Evolutionary conservation across 2,329 filamentous ascomycete genomes (phyloP).

Genomic region (Paraconiothyrium sp.): DNA sequence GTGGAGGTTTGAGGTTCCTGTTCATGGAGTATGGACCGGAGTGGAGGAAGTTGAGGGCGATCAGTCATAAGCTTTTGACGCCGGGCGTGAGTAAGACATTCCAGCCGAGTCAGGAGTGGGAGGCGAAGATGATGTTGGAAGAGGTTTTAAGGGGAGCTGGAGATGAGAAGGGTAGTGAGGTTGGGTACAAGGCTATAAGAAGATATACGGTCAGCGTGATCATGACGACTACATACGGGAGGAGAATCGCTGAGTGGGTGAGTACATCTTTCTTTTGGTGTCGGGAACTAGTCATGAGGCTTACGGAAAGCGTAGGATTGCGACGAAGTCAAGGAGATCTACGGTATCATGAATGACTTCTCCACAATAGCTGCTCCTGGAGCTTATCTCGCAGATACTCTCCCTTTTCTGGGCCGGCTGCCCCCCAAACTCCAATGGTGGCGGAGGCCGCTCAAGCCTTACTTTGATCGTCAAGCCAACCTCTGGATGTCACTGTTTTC

Average conservation of each 20-base stretch:
- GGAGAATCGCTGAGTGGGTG: slow-evolving; percentile 44
- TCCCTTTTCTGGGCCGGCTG: slow-evolving; percentile 40
- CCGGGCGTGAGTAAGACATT: slow-evolving; percentile 51
- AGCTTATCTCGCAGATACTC: slow-evolving; percentile 42
- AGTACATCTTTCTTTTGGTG: slow-evolving; percentile 16
- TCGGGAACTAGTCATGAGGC: neutral
- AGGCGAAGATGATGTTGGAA: slow-evolving; percentile 56
- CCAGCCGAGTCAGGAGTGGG: slow-evolving; percentile 57
- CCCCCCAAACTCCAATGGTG: slow-evolving; percentile 44
- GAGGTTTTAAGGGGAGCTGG: slow-evolving; percentile 50
- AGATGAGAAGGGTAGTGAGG: slow-evolving; percentile 27
- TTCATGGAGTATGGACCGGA: slow-evolving; percentile 54
- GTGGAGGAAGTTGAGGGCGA: slow-evolving; percentile 53
- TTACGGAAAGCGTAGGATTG: slow-evolving; percentile 31
- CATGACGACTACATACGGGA: slow-evolving; percentile 50
- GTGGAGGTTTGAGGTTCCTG: slow-evolving; percentile 53
- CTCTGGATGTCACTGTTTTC: slow-evolving; percentile 46
- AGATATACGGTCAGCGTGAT: slow-evolving; percentile 47
- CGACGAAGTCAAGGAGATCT: slow-evolving; percentile 43
- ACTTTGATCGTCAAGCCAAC: slow-evolving; percentile 43
- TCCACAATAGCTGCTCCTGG: slow-evolving; percentile 40
- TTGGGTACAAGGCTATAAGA: slow-evolving; percentile 39
- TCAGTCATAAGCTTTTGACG: slow-evolving; percentile 53
- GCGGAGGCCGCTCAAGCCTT: slow-evolving; percentile 37
- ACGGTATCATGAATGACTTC: slow-evolving; percentile 48